These are phyloP conservation scores for Penicillium canariense DNA, from an alignment of 495 filamentous ascomycete genomes.

Conservation along the genomic window DNA sequence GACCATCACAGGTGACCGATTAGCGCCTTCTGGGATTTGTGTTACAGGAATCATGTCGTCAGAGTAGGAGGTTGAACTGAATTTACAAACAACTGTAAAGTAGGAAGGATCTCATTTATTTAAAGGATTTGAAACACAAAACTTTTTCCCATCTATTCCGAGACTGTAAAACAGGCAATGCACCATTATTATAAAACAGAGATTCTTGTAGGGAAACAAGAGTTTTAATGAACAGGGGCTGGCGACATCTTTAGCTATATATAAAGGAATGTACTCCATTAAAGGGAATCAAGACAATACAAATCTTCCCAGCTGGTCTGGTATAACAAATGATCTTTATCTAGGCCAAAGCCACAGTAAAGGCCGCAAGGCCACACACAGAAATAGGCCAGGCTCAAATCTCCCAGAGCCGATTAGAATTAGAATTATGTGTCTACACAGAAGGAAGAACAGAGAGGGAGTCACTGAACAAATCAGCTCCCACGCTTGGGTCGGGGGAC, in stretches of 20 bases:
- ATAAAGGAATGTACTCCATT: constrained; percentile 42
- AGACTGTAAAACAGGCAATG: neutral
- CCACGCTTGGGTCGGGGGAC: neutral
- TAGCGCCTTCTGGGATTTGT: too few species aligned
- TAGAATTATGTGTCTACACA: constrained; percentile 42
- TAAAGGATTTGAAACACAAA: neutral
- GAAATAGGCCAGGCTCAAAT: constrained; percentile 1
- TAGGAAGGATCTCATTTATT: neutral
- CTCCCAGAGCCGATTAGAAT: constrained; percentile 33
- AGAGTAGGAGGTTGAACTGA: too few species aligned
- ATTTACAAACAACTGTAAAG: too few species aligned
- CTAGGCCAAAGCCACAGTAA: constrained; percentile 5
- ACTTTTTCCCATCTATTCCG: neutral
- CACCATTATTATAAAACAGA: too few species aligned
- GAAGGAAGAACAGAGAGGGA: constrained; percentile 22
- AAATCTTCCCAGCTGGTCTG: constrained; percentile 8
- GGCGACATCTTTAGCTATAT: neutral
- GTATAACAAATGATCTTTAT: constrained; percentile 18
- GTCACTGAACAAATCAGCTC: neutral
- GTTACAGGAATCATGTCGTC: too few species aligned
- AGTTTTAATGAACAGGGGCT: too few species aligned
- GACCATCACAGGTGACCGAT: too few species aligned
- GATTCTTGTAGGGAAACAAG: too few species aligned
- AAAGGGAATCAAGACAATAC: constrained; percentile 23
- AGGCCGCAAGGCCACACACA: neutral